Base-by-base conservation (phyloP, 1,284 basidiomycete genomes). In the Irpex rosettiformis region DNA sequence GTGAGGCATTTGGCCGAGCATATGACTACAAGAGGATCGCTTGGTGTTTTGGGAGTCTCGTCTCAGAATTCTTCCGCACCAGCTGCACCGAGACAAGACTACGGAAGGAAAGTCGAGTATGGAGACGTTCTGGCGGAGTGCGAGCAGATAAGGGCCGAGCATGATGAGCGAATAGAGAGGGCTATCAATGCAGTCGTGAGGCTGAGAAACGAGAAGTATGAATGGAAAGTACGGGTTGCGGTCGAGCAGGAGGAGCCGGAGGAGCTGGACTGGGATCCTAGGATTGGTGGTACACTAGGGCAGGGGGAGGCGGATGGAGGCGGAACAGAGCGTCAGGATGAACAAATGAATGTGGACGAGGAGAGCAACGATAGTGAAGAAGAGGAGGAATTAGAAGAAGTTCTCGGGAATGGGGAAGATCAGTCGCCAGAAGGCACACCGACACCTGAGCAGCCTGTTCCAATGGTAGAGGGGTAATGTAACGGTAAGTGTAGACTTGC, bases 241-340 rank as follows among this genome's bases (percentile, higher is more conserved):
- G 87, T 89, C 24, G 84, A 87, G 64, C 81, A 84, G 42, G 85
- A 86, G 61, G 89, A 91, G 67, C 86, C 86, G 3, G 88, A 91
- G 64, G 88, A 90, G 61, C 72, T 88, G 48, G 82, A 82, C 30
- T 88, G 84, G 82, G 83, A 86, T 61, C 81, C 84, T 3, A 73
- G 80, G n/a, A 8, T 48, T 49, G 47, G 43, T 6, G 43, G 21
- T 18, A 7, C 7, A 21, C 22, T 28, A 25, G 25, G 10, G 21
- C 4, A n/a, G 3, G 47, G 47, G n/a, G 22, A 21, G 5, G 68
- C 65, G 54, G 67, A 65, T 52, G 66, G 57, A 8, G 61, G 42
- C 18, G 55, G 13, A 1, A 42, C 18, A 10, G 58, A 55, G 18
- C 7, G 42, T 27, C 58, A 22, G 69, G 42, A 53, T 10, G 21